Evolutionary conservation across 345 rosid species (phyloP), one percentile per base, ranked within the genome.

Genomic region (Raphanus sativus): DNA sequence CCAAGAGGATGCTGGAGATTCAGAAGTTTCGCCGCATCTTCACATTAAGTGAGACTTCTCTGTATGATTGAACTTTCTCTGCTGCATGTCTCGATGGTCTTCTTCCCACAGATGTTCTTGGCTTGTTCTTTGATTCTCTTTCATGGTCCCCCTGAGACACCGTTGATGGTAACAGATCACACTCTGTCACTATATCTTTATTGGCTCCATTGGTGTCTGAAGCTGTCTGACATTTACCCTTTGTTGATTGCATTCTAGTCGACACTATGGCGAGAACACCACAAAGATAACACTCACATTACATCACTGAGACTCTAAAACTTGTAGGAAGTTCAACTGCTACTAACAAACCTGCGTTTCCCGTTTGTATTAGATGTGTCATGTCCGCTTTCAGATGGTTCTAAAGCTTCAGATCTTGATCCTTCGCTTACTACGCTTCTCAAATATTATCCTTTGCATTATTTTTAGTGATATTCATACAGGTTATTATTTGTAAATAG

Each of bases 11-110:
- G 26, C 24, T 70, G n/a, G 67, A 71, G 62, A 62, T 67, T 79
- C 67, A 76, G 40, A 48, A 62, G 40, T 63, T 0, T 74, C 89
- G 81, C 24, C 97, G 88, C 91, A 91, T 84, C 87, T 91, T 91
- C 54, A 81, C 82, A 40, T 85, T 91, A 32, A 87, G 67, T 17
- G 92, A 86, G 62, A 85, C 82, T 89, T 91, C 97, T 86, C 80
- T 91, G 87, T 89, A 91, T 48, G 94, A 86, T 15, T 89, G 91
- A 62, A 89, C 81, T 83, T 87, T 91, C 67, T 77, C 90, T 26
- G 75, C 86, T 25, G 90, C 94, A 81, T 68, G 85, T 21, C 94
- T 87, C 45, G 65, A 81, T 24, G 91, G 21, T 21, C 21, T 92
- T 83, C 91, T 85, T 74, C 91, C 89, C 0, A 80, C 34, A 52